Percentiles rank a stretch among this genome's conserved stretches.
Evolutionary conservation across 257 asterid genomes (phyloP).

Genomic region (Nicotiana attenuata): DNA sequence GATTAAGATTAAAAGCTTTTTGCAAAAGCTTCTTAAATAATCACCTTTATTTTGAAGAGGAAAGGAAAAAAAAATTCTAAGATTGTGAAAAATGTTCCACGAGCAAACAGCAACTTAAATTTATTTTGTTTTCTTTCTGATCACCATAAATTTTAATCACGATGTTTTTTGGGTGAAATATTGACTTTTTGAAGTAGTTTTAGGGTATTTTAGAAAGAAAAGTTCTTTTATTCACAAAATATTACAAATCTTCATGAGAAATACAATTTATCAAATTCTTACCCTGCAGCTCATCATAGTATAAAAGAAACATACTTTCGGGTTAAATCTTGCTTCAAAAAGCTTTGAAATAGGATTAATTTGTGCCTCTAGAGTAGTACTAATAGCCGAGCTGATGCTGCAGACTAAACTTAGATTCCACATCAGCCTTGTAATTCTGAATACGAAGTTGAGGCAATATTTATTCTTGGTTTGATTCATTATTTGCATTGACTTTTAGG

Average conservation of each 20-base stretch:
- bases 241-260: no score
- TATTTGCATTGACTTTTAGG: neutral
- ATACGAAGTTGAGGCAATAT: no score
- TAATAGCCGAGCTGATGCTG: neutral
- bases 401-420: neutral
- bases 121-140: neutral
- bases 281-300: no score
- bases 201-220: neutral
- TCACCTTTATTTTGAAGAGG: neutral
- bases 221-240: neutral
- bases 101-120: neutral
- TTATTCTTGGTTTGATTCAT: neutral
- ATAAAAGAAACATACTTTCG: neutral
- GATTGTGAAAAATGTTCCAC: neutral
- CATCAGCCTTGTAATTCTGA: neutral
- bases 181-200: neutral
- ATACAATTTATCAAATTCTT: no score
- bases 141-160: no score
- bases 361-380: neutral
- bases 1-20: neutral
- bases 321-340: neutral
- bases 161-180: neutral
- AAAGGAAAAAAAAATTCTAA: neutral
- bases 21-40: neutral
- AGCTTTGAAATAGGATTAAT: neutral